Evolutionary conservation across 2,329 filamentous ascomycete genomes (phyloP).

Genomic region (Diaporthe destruens): DNA sequence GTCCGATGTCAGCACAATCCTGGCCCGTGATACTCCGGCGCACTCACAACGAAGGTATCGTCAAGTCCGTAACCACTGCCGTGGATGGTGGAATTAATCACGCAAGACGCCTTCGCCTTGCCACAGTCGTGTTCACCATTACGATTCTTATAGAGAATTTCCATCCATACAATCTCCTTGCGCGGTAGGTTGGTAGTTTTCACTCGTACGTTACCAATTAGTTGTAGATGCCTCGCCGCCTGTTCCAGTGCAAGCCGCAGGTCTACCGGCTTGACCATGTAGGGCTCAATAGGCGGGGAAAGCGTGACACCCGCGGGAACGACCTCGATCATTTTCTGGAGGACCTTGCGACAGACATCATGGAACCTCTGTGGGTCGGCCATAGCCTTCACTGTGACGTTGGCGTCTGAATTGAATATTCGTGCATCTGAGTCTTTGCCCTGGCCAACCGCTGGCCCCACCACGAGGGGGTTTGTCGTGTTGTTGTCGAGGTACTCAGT

Average conservation of each 20-base stretch:
- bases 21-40: neutral
- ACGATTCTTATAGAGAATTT: constrained; percentile 12
- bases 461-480: constrained; percentile 65
- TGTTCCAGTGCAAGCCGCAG: constrained; percentile 64
- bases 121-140: neutral
- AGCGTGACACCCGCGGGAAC: constrained; percentile 63
- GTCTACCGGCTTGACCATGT: constrained; percentile 67
- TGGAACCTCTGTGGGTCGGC: constrained; percentile 57
- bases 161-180: constrained; percentile 7
- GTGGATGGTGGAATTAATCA: neutral
- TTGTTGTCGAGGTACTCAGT: constrained; percentile 65
- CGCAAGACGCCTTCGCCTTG: neutral
- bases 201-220: constrained; percentile 62
- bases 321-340: constrained; percentile 69
- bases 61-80: constrained; percentile 22
- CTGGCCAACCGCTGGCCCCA: constrained; percentile 59
- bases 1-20: neutral
- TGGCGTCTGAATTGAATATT: constrained; percentile 65
- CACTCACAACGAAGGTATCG: constrained; percentile 17
- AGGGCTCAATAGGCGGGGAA: constrained; percentile 63
- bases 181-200: neutral
- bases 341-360: constrained; percentile 59
- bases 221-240: constrained; percentile 59
- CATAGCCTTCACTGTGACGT: constrained; percentile 63
- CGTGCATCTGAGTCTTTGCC: constrained; percentile 64